Evolutionary conservation across 1,284 basidiomycete species (phyloP).

Genomic region (Cryptococcus neoformans): DNA sequence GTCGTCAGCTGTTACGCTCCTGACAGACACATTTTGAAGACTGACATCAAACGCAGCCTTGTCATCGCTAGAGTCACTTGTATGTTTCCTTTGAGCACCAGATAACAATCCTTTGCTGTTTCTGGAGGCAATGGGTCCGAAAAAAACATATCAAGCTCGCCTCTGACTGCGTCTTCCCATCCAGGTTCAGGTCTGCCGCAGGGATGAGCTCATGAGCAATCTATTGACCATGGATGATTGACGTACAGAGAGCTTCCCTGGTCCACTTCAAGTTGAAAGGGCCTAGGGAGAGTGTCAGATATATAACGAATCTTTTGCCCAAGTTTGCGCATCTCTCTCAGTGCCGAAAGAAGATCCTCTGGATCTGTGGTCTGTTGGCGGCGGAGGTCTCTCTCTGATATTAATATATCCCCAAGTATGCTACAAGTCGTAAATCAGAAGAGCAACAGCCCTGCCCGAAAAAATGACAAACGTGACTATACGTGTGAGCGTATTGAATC

Average conservation of each 20-base stretch:
- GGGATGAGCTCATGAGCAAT: background rate
- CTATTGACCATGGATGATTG: conserved; percentile 10
- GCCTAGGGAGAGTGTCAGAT: conserved; percentile 12
- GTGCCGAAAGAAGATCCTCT: conserved; percentile 16
- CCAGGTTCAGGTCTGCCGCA: conserved; percentile 21
- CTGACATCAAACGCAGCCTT: conserved; percentile 22
- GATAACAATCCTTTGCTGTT: conserved; percentile 23
- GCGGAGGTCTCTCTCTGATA: conserved; percentile 22
- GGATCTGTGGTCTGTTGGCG: conserved; percentile 18
- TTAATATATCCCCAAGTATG: conserved; percentile 22
- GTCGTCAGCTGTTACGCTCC: too few species aligned
- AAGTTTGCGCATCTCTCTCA: conserved; percentile 17
- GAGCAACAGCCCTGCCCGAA: background rate
- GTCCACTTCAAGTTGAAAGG: conserved; percentile 17
- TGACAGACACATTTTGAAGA: background rate
- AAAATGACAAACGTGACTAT: conserved; percentile 16
- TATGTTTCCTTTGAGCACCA: conserved; percentile 29
- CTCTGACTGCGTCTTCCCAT: conserved; percentile 25
- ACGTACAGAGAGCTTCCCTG: background rate
- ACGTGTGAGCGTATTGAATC: conserved; percentile 25
- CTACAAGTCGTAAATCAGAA: conserved; percentile 2
- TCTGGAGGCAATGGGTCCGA: conserved; percentile 21
- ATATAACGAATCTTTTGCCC: conserved; percentile 14
- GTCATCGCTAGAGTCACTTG: conserved; percentile 32
- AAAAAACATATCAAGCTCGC: conserved; percentile 16